Evolutionary conservation across 805 yeast genomes (phyloP), one percentile per base, ranked within the genome.

Genomic region (Yarrowia hollandica): DNA sequence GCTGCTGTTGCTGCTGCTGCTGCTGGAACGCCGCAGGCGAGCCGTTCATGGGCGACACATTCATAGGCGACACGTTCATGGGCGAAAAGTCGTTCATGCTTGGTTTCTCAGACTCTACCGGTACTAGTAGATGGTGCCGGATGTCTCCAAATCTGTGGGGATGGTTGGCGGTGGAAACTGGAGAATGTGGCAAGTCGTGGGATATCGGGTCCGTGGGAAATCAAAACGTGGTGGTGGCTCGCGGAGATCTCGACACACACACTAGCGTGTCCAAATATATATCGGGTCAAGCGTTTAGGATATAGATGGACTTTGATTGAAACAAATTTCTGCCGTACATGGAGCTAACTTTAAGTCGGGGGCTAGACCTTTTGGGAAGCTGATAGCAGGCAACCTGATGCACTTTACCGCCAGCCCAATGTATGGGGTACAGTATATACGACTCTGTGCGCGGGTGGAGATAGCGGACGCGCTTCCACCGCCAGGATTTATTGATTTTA

Each of bases 301-400:
- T 23, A 26, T 41, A 23, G 31, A 41, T 41, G 48, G 31, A 25
- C 22, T 16, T 41, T 41, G 48, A 41, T 41, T 44, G 39, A 33
- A 48, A 48, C 55, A 48, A 48, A 31, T 48, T 48, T 48, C 39
- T 31, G 55, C 39, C 55, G 39, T 48, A 48, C 55, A 48, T 48
- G 39, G 39, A 48, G 55, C 55, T 48, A 48, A 48, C 55, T 48
- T 48, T 21, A 48, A 31, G 26, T 9, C 38, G 12, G 33, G 44
- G 52, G 35, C 52, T 44, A 44, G 52, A 44, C 52, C 35, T 19
- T 44, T 44, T 30, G 52, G 52, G 52, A 44, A 44, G 52, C 52
- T 28, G 52, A 44, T 44, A 44, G 35, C 52, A 28, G 35, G 52
- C 10, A 25, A 19, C 35, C 48, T 12, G 33, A 14, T 9, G 14